Conservation (phyloP, 345 rosid species). For the Arabis hirsuta region DNA sequence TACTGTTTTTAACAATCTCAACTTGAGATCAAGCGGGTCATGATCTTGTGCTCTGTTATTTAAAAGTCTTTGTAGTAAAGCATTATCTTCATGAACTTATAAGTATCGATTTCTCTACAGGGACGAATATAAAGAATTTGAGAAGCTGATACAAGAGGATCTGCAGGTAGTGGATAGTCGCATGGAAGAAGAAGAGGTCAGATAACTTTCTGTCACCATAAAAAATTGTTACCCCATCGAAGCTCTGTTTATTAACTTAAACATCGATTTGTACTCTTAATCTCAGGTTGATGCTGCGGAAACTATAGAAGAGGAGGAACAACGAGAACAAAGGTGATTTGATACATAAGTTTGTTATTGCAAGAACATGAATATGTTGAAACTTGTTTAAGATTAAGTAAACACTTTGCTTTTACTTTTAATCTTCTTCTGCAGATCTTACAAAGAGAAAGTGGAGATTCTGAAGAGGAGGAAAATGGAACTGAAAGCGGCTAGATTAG, state of each 20-base stretch:
- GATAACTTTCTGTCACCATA: conserved; percentile 1
- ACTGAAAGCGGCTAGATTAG: conserved; percentile 60
- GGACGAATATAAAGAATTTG: conserved; percentile 94
- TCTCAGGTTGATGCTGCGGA: conserved; percentile 97
- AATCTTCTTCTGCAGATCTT: conserved; percentile 50
- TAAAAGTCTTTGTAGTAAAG: neutral
- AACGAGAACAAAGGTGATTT: conserved; percentile 79
- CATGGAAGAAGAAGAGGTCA: conserved; percentile 96
- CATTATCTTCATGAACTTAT: conserved; percentile 17
- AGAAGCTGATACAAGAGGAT: conserved; percentile 91
- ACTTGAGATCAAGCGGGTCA: neutral
- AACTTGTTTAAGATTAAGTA: conserved; percentile 2
- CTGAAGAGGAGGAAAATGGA: conserved; percentile 74
- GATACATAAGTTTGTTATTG: neutral
- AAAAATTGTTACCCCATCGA: neutral
- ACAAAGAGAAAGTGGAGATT: conserved; percentile 66
- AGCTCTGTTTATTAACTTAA: neutral
- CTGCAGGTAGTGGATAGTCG: conserved; percentile 86
- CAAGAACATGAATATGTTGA: conserved; percentile 11
- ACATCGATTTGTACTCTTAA: neutral
- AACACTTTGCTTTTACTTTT: neutral
- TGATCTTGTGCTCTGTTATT: conserved; percentile 12
- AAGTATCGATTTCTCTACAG: conserved; percentile 41
- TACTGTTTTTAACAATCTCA: neutral
- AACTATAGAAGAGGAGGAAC: conserved; percentile 80